Percentiles rank a stretch among this genome's conserved stretches.
Evolutionary conservation across 768 basidiomycete genomes (phyloP).

Genomic region (Russula emetica): DNA sequence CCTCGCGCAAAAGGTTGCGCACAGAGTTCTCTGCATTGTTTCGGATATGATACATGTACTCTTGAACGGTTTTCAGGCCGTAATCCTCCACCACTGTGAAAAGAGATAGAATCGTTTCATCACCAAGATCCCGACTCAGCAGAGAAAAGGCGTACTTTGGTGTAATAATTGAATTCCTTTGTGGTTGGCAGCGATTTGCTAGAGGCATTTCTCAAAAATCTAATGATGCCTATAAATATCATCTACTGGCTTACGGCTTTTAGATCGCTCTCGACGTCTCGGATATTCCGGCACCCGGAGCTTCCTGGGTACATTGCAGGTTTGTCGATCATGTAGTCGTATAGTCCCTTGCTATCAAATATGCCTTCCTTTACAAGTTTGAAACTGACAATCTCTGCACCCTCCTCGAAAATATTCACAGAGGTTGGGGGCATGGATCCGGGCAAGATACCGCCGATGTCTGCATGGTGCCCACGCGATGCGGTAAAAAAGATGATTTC

Average conservation of each 20-base stretch:
- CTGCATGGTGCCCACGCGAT: constrained; percentile 90
- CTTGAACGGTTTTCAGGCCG: constrained; percentile 77
- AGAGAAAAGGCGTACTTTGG: constrained; percentile 47
- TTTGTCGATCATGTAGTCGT: constrained; percentile 76
- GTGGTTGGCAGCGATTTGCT: constrained; percentile 95
- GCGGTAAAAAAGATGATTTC: constrained; percentile 92
- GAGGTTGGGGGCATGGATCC: constrained; percentile 96
- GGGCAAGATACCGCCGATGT: constrained; percentile 88
- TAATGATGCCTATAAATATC: neutral
- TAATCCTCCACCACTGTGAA: constrained; percentile 78
- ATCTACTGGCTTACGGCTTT: constrained; percentile 60
- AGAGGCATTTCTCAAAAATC: constrained; percentile 7
- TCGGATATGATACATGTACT: constrained; percentile 91
- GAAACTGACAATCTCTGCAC: constrained; percentile 86
- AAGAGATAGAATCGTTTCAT: constrained; percentile 12
- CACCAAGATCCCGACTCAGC: constrained; percentile 11
- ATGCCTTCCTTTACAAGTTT: constrained; percentile 82
- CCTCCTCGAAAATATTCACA: constrained; percentile 89
- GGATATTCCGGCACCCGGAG: constrained; percentile 81
- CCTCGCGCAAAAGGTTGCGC: constrained; percentile 71
- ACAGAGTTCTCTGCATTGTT: constrained; percentile 86
- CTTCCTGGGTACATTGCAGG: constrained; percentile 80
- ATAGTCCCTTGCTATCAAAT: constrained; percentile 70
- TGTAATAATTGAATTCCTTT: constrained; percentile 86
- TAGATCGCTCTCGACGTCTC: constrained; percentile 88